Conservation (phyloP, 192 early-diverging fungal genomes). For the Coemansia sp. region DNA sequence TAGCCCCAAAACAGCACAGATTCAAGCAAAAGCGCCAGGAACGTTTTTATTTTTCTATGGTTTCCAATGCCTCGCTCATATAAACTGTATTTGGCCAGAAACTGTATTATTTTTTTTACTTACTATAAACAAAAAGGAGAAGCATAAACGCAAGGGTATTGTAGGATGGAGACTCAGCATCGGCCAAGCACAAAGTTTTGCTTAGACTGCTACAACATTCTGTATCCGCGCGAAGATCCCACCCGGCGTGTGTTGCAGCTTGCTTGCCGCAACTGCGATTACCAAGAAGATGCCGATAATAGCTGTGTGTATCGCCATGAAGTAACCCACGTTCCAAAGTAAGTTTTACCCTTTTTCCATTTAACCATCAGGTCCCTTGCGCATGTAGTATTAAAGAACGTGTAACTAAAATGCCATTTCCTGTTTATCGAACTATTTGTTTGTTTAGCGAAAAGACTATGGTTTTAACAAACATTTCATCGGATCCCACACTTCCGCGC, state of each 20-base stretch:
- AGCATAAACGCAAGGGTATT: no score
- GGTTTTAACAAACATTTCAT: constrained; percentile 67
- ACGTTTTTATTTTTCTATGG: no score
- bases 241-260: constrained; percentile 54
- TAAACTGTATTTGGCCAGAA: no score
- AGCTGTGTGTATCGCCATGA: constrained; percentile 74
- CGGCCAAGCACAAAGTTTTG: constrained; percentile 48
- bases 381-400: no score
- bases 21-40: background rate
- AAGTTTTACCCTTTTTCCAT: no score
- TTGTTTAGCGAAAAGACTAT: constrained; percentile 62
- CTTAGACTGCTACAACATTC: constrained; percentile 66
- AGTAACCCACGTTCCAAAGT: constrained; percentile 56
- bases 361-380: no score
- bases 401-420: background rate
- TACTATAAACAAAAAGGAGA: no score
- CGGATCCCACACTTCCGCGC: constrained; percentile 74
- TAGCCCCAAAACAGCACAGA: background rate
- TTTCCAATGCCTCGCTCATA: no score
- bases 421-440: background rate
- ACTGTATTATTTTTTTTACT: no score
- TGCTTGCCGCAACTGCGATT: constrained; percentile 77
- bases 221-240: constrained; percentile 75
- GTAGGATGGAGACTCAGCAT: no score
- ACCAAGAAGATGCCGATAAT: constrained; percentile 66